phyloP scores from a whole-genome alignment of 2,329 filamentous ascomycete genomes.

The Aspergillus quadrilineatus region DNA sequence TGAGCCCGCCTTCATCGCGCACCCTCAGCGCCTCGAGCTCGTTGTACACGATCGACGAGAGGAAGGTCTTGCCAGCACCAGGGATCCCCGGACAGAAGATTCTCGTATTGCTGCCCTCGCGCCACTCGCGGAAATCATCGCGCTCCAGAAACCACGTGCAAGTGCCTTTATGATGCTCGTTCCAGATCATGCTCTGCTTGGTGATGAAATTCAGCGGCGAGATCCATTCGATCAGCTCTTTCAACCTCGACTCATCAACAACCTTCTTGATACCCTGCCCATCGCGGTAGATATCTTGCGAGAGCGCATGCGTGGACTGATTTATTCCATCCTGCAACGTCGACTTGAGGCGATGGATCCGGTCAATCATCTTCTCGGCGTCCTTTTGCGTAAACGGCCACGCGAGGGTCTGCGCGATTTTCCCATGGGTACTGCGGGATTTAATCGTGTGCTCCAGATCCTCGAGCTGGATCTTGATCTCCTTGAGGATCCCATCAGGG shows the following conservation, averaged over 20 bases:
- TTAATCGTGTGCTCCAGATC: constrained; percentile 4
- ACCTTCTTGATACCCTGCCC: constrained; percentile 1
- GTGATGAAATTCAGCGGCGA: constrained; percentile 12
- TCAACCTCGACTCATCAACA: constrained; percentile 5
- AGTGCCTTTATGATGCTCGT: constrained; percentile 10
- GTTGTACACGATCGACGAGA: constrained; percentile 10
- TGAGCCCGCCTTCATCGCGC: constrained; percentile 3
- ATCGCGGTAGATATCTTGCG: constrained; percentile 7
- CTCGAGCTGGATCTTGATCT: constrained; percentile 8
- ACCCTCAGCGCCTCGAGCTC: constrained; percentile 6
- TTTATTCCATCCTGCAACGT: constrained; percentile 5
- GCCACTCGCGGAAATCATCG: constrained; percentile 5
- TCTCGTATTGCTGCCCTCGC: constrained; percentile 1
- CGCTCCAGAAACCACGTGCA: constrained; percentile 12
- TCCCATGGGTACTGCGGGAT: not conserved
- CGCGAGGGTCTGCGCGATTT: constrained; percentile 5
- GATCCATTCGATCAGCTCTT: constrained; percentile 11
- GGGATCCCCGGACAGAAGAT: constrained; percentile 10
- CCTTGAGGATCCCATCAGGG: constrained; percentile 14
- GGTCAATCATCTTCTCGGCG: constrained; percentile 3
- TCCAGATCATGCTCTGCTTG: constrained; percentile 14
- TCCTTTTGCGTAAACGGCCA: constrained; percentile 14
- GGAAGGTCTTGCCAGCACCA: constrained; percentile 11
- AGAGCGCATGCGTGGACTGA: constrained; percentile 4
- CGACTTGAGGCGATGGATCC: constrained; percentile 1